Evolutionary conservation across 805 yeast species (phyloP).

Genomic region (Candida jianshihensis): DNA sequence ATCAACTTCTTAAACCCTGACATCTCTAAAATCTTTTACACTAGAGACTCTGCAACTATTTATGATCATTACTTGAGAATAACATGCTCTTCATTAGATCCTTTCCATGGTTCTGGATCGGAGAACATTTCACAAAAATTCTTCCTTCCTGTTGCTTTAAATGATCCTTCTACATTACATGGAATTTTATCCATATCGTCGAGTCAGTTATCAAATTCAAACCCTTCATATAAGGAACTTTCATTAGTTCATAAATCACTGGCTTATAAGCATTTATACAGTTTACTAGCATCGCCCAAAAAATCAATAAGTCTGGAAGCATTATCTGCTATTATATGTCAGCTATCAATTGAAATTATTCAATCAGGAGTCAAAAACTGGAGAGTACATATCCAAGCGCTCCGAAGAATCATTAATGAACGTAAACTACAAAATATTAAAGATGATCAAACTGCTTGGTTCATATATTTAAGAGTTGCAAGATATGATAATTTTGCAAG

Average conservation of each 20-base stretch:
- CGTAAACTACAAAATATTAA: slow-evolving; percentile 1
- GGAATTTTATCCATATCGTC: slow-evolving; percentile 11
- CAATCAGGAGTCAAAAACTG: slow-evolving; percentile 9
- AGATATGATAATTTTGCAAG: slow-evolving; percentile 11
- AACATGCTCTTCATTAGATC: slow-evolving; percentile 9
- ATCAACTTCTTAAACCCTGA: not conserved
- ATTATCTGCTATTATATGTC: slow-evolving; percentile 10
- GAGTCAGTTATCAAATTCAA: slow-evolving; percentile 7
- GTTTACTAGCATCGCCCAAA: slow-evolving; percentile 1
- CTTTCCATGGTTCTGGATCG: slow-evolving; percentile 10
- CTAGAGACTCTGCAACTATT: slow-evolving; percentile 2
- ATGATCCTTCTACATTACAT: slow-evolving; percentile 10
- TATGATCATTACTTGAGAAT: slow-evolving; percentile 6
- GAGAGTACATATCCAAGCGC: slow-evolving; percentile 8
- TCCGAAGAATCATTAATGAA: slow-evolving; percentile 5
- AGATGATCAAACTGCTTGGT: slow-evolving; percentile 8
- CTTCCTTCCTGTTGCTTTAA: slow-evolving; percentile 9
- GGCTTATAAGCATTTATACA: slow-evolving; percentile 8
- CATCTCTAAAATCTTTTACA: slow-evolving; percentile 2
- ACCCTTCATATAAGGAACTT: slow-evolving; percentile 4
- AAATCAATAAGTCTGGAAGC: slow-evolving; percentile 5
- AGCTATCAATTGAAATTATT: slow-evolving; percentile 8
- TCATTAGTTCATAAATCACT: slow-evolving; percentile 9
- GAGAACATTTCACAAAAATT: slow-evolving; percentile 11
- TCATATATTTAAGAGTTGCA: slow-evolving; percentile 9